Conservation (phyloP, 2,329 filamentous ascomycete species). For the Rutstroemia sp. region DNA sequence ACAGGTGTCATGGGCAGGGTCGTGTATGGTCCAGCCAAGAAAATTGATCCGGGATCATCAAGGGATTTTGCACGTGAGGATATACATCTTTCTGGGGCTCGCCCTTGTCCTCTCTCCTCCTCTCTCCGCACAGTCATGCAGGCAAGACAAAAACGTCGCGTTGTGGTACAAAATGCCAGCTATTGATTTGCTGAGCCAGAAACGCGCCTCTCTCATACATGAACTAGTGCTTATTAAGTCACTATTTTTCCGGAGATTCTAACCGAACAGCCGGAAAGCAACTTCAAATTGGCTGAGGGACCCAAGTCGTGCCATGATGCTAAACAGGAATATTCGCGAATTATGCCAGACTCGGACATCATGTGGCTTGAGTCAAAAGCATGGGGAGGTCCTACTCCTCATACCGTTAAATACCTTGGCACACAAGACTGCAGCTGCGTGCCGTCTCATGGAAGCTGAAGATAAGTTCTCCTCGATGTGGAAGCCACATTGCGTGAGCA, state of each 20-base stretch:
- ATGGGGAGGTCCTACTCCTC: not conserved
- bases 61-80: constrained; percentile 2
- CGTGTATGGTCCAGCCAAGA: not conserved
- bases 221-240: constrained; percentile 6
- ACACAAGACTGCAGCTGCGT: not conserved
- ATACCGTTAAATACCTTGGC: not conserved
- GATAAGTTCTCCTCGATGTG: not conserved
- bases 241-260: constrained; percentile 1
- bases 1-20: constrained; percentile 1
- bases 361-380: constrained; percentile 6
- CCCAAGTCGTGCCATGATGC: not conserved
- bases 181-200: not conserved
- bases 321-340: constrained; percentile 7
- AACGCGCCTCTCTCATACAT: constrained; percentile 1
- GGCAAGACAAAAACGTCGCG: not conserved
- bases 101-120: not conserved
- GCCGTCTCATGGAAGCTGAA: not conserved
- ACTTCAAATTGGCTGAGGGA: not conserved
- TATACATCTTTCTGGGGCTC: not conserved
- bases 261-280: constrained; percentile 8
- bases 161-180: not conserved
- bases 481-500: not conserved
- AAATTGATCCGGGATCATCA: not conserved
- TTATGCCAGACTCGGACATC: not conserved
- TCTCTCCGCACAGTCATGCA: not conserved